phyloP scores from a whole-genome alignment of 371 early-diverging fungal genomes.

The Rhizopus sp. region DNA sequence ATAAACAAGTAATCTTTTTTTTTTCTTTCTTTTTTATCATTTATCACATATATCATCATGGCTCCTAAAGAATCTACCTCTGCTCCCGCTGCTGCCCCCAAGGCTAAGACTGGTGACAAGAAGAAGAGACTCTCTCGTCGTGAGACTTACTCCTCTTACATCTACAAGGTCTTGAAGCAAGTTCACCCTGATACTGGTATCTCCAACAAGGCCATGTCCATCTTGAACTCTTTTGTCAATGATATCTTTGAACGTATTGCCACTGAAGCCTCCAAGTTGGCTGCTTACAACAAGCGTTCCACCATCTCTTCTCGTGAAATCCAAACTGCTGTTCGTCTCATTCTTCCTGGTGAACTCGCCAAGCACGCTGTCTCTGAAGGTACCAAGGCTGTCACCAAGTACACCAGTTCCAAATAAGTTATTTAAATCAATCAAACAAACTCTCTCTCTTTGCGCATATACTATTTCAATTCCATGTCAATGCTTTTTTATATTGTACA shows the following conservation, averaged over 20 bases:
- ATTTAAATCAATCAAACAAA: neutral
- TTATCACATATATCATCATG: neutral
- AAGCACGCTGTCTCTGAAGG: slow-evolving; percentile 98
- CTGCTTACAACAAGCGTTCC: slow-evolving; percentile 91
- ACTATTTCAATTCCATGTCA: neutral
- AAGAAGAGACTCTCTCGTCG: slow-evolving; percentile 68
- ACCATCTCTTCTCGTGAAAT: slow-evolving; percentile 96
- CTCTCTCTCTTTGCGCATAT: neutral
- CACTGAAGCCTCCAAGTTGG: slow-evolving; percentile 87
- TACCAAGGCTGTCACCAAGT: slow-evolving; percentile 97
- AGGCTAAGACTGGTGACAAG: slow-evolving; percentile 45
- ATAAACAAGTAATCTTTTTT: neutral
- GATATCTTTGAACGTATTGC: slow-evolving; percentile 96
- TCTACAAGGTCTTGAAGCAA: slow-evolving; percentile 97
- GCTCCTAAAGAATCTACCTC: neutral
- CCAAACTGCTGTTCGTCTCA: slow-evolving; percentile 92
- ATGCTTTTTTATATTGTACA: neutral
- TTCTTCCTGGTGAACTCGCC: slow-evolving; percentile 95
- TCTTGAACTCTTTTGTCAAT: slow-evolving; percentile 97
- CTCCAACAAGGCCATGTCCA: slow-evolving; percentile 98
- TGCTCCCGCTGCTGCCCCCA: slow-evolving; percentile 9
- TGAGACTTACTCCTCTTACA: slow-evolving; percentile 94
- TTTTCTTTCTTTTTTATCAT: neutral
- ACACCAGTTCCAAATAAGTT: slow-evolving; percentile 79
- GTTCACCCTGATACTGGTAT: slow-evolving; percentile 98